These are phyloP conservation scores for Fusarium avenaceum DNA, from an alignment of 2,329 filamentous ascomycete genomes.

Conservation along the genomic window DNA sequence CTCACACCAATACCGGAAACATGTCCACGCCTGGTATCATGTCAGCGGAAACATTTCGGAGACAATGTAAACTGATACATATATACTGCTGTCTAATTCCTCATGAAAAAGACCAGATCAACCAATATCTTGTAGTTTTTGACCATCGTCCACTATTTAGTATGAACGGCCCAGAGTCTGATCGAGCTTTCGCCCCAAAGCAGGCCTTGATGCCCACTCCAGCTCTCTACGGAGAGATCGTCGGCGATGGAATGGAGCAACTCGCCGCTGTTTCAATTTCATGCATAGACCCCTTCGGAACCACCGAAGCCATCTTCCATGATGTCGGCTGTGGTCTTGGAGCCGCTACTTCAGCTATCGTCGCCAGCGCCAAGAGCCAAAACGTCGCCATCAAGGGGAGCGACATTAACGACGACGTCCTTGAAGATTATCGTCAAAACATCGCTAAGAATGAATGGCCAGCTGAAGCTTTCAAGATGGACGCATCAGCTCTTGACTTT, in stretches of 20 bases:
- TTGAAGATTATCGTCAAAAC: neutral
- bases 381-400: neutral
- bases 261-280: constrained; percentile 6
- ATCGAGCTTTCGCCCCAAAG: neutral
- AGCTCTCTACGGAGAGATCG: constrained; percentile 5
- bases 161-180: constrained; percentile 12
- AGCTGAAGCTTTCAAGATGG: neutral
- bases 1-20: neutral
- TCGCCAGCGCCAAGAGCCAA: rapidly evolving
- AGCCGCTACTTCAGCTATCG: constrained; percentile 7
- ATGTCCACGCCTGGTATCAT: neutral
- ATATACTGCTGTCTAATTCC: neutral
- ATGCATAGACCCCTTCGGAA: rapidly evolving
- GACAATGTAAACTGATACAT: neutral
- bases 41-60: constrained; percentile 12
- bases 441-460: neutral
- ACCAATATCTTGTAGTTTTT: neutral
- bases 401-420: neutral
- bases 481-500: neutral
- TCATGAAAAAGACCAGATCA: rapidly evolving
- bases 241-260: constrained; percentile 9
- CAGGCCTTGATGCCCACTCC: constrained; percentile 19
- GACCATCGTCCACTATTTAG: neutral
- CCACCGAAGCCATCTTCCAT: neutral
- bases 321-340: constrained; percentile 18